Percentiles rank a stretch among this genome's conserved stretches.
phyloP scores from a whole-genome alignment of 2,329 filamentous ascomycete genomes.

The Curvularia hawaiiensis region DNA sequence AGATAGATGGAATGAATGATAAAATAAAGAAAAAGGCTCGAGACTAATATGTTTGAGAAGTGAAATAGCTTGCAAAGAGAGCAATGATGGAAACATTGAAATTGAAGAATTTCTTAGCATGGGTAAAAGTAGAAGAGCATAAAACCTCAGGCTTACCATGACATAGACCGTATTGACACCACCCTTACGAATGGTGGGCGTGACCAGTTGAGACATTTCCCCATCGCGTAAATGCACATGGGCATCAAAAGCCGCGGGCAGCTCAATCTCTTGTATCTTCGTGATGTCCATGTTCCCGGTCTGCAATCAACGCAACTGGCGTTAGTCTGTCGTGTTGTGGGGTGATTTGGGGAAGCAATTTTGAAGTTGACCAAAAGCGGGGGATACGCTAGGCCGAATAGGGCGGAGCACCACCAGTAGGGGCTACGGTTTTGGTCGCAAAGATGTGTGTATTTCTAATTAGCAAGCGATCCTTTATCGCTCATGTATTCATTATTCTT shows the following conservation, averaged over 20 bases:
- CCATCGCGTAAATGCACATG: slow-evolving; percentile 60
- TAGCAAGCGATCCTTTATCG: background rate
- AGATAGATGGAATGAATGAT: background rate
- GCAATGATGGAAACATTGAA: background rate
- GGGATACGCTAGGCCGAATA: slow-evolving; percentile 3
- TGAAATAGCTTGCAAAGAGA: background rate
- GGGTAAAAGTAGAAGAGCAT: background rate
- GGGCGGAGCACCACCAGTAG: background rate
- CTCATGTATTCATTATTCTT: background rate
- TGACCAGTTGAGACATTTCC: slow-evolving; percentile 58
- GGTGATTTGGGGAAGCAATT: slow-evolving; percentile 2
- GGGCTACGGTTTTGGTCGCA: background rate
- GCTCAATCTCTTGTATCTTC: slow-evolving; percentile 51
- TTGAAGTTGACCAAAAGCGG: slow-evolving; percentile 7
- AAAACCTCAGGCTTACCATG: slow-evolving; percentile 51
- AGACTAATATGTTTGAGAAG: background rate
- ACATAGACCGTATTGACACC: slow-evolving; percentile 61
- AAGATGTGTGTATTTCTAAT: background rate
- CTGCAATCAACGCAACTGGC: background rate
- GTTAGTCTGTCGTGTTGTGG: slow-evolving; percentile 1
- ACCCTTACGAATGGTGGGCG: slow-evolving; percentile 56
- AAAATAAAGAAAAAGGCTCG: background rate
- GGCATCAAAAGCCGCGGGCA: slow-evolving; percentile 57
- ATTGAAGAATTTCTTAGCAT: background rate
- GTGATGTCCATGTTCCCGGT: slow-evolving; percentile 43